Percentiles rank a stretch among this genome's conserved stretches.
These are phyloP conservation scores for Nemania sp. DNA, from an alignment of 2,329 filamentous ascomycete genomes.

Conservation along the genomic window DNA sequence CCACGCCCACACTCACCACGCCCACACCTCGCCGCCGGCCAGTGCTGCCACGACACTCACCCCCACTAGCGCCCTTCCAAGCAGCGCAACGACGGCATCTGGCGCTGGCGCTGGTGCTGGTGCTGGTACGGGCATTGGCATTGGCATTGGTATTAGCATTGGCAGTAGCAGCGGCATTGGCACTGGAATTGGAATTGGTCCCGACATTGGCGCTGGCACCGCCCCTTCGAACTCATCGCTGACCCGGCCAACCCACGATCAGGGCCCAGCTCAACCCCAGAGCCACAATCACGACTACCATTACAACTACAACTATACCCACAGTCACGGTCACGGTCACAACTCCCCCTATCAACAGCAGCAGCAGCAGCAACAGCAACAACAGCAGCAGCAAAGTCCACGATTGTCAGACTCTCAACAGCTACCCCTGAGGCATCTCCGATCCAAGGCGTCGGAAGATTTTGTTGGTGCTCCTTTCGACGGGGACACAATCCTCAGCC, in stretches of 20 bases:
- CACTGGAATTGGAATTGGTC: neutral
- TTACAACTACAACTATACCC: constrained; percentile 4
- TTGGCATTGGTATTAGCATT: constrained; percentile 14
- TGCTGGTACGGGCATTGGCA: constrained; percentile 18
- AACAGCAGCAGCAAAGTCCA: constrained; percentile 35
- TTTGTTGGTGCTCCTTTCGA: constrained; percentile 68
- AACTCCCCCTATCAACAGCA: constrained; percentile 1
- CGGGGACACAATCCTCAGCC: constrained; percentile 63
- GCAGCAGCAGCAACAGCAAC: constrained; percentile 11
- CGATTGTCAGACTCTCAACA: constrained; percentile 41
- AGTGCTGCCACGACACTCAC: constrained; percentile 28
- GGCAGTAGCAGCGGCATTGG: constrained; percentile 16
- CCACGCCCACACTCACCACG: too few species aligned
- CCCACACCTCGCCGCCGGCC: constrained; percentile 7
- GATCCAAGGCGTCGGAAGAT: constrained; percentile 57
- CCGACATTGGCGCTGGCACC: constrained; percentile 10
- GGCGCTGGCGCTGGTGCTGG: constrained; percentile 23
- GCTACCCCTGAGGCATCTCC: constrained; percentile 45
- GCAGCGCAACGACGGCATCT: constrained; percentile 18
- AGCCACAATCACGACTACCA: constrained; percentile 4
- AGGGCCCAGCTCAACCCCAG: neutral
- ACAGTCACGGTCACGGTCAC: neutral
- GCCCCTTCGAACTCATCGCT: constrained; percentile 20
- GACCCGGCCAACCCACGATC: neutral
- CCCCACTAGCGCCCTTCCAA: constrained; percentile 27